Conservation (phyloP, 1,139 yeast species). For the Suhomyces coccinellae region DNA sequence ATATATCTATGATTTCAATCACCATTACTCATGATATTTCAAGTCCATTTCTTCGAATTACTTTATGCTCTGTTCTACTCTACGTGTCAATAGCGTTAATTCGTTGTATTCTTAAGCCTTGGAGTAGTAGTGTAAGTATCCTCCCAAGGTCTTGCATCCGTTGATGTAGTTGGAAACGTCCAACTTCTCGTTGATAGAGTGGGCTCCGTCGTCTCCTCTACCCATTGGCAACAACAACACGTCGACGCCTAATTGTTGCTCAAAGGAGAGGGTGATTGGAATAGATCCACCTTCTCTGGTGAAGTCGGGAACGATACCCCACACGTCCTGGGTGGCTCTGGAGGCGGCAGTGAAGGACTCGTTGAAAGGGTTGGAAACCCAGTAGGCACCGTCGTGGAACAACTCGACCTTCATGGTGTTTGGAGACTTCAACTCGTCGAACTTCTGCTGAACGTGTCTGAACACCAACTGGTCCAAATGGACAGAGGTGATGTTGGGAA, state of each 20-base stretch:
- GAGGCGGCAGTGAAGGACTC: slow-evolving; percentile 93
- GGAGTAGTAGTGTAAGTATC: slow-evolving; percentile 87
- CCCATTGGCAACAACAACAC: slow-evolving; percentile 95
- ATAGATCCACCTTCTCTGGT: slow-evolving; percentile 99
- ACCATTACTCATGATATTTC: too few species aligned
- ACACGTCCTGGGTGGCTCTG: slow-evolving; percentile 89
- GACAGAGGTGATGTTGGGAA: slow-evolving; percentile 83
- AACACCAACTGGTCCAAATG: slow-evolving; percentile 78
- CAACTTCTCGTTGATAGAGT: slow-evolving; percentile 93
- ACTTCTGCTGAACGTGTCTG: slow-evolving; percentile 65
- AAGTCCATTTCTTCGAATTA: too few species aligned
- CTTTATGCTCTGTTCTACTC: too few species aligned
- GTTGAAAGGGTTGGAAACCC: slow-evolving; percentile 94
- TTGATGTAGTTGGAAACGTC: slow-evolving; percentile 85
- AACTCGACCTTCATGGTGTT: slow-evolving; percentile 72
- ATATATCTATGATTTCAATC: too few species aligned
- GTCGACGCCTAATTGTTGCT: slow-evolving; percentile 77
- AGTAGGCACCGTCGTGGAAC: slow-evolving; percentile 92
- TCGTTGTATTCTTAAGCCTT: slow-evolving; percentile 19
- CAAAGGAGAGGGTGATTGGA: slow-evolving; percentile 92
- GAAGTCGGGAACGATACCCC: slow-evolving; percentile 93
- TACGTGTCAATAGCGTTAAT: background rate
- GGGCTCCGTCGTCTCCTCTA: slow-evolving; percentile 99
- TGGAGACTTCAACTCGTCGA: slow-evolving; percentile 69
- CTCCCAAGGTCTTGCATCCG: slow-evolving; percentile 92